Conservation (phyloP, 306 rosid genomes). For the Vigna radiata region DNA sequence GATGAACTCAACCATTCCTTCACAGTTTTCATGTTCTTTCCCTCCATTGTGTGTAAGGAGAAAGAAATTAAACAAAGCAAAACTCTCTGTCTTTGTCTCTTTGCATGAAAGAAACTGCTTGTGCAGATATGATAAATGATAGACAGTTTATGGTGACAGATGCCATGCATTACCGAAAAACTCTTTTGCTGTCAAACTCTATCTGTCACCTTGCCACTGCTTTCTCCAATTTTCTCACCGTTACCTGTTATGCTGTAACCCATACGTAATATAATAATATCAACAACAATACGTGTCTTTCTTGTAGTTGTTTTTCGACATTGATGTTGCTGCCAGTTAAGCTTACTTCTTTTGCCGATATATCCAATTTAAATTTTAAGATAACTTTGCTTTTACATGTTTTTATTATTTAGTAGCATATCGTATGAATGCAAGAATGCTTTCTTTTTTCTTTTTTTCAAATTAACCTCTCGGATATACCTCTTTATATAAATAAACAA, state of each 20-base stretch:
- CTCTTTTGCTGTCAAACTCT: constrained; percentile 5
- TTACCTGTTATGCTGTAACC: neutral
- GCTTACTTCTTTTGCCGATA: too few species aligned
- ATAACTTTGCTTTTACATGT: neutral
- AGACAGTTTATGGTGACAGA: constrained; percentile 30
- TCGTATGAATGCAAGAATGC: neutral
- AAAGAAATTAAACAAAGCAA: neutral
- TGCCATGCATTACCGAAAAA: constrained; percentile 29
- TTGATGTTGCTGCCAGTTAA: neutral
- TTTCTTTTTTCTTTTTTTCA: too few species aligned
- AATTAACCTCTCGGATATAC: too few species aligned
- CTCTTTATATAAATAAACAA: neutral
- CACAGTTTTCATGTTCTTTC: neutral
- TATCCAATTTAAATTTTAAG: neutral
- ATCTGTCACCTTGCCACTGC: constrained; percentile 18
- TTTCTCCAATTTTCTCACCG: constrained; percentile 15
- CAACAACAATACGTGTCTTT: neutral
- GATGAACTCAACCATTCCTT: constrained; percentile 51
- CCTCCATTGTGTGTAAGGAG: neutral
- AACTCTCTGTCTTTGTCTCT: neutral
- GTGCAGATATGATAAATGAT: neutral
- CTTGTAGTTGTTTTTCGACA: neutral
- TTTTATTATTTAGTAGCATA: neutral
- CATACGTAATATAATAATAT: neutral
- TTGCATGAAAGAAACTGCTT: neutral